Base-by-base conservation (phyloP, 495 filamentous ascomycete genomes). In the Neohortaea acidophila region DNA sequence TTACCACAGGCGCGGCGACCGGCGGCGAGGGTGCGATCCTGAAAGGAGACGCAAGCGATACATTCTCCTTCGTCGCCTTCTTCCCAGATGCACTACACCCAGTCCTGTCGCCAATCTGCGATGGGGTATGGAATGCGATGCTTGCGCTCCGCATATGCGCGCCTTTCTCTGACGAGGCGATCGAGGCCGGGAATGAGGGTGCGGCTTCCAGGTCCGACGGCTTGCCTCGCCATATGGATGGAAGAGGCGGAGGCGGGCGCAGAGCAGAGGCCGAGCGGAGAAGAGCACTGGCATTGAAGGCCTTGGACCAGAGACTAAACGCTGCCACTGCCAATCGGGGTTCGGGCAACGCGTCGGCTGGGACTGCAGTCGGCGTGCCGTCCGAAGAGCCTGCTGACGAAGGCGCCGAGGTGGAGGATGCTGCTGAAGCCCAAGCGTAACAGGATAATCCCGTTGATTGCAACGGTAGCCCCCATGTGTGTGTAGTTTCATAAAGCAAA, bases 61-160 rank as follows among this genome's bases (percentile, higher is more conserved):
- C 86, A 0, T 96, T 97, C 52, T 77, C 83, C 24, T 92, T 94
- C 54, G 77, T 86, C 43, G 80, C 82, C 52, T 94, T 97, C 58
- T 96, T 94, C 63, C 89, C 89, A 2, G 87, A 91, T 29, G 72
- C 75, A 21, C 64, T 84, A 12, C 83, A 92, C 38, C 77, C 80
- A 3, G 70, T 83, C 11, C 67, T 96, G 40, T 68, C 79, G 14
- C 67, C 70, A 35, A 53, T 94, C 21, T 72, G 81, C 14, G 77
- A 83, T 32, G 66, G 73, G 36, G 59, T 94, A 15, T 94, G 86
- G 58, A 66, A 69, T 30, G 49, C 77, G 11, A 64, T 94, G 0
- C 77, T 94, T 3, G 55, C 78, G 4, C 51, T 86, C 51, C 72
- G 68, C 32, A 56, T 96, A 31, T 83, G 85, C 58, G 79, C 72